phyloP scores from a whole-genome alignment of 306 rosid species.

The Cucumis melo region DNA sequence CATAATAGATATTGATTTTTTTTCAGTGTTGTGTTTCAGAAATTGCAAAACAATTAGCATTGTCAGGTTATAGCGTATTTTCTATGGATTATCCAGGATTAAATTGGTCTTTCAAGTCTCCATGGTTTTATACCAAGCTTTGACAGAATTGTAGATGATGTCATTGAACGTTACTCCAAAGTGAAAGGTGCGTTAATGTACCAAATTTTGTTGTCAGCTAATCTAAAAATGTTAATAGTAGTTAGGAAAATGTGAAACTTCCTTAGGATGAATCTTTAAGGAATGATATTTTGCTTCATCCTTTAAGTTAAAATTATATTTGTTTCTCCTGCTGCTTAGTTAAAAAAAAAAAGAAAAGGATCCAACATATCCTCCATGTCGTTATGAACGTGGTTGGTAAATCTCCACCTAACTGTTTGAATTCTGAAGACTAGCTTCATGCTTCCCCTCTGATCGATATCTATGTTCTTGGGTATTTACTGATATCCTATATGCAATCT shows the following conservation, averaged over 20 bases:
- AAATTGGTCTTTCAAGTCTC: slow-evolving; percentile 93
- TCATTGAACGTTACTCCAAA: slow-evolving; percentile 64
- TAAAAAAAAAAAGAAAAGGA: background rate
- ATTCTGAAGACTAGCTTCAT: too few species aligned
- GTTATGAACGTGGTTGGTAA: too few species aligned
- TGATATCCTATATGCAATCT: too few species aligned
- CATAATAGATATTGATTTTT: background rate
- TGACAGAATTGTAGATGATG: slow-evolving; percentile 59
- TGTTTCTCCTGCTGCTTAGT: background rate
- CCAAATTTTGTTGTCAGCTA: background rate
- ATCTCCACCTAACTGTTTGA: too few species aligned
- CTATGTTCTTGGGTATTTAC: too few species aligned
- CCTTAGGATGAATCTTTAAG: background rate
- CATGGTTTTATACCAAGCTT: slow-evolving; percentile 66
- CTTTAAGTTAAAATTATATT: background rate
- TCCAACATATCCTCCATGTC: background rate
- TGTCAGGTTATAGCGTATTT: slow-evolving; percentile 62
- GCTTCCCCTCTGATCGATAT: too few species aligned
- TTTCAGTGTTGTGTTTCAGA: slow-evolving; percentile 27
- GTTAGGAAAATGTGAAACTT: background rate
- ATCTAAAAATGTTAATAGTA: background rate
- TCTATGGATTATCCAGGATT: slow-evolving; percentile 97
- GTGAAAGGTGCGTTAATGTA: slow-evolving; percentile 42
- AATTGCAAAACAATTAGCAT: slow-evolving; percentile 66
- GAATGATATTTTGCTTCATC: background rate